Conservation (phyloP, 2,329 filamentous ascomycete species). For the Emydomyces testavorans region DNA sequence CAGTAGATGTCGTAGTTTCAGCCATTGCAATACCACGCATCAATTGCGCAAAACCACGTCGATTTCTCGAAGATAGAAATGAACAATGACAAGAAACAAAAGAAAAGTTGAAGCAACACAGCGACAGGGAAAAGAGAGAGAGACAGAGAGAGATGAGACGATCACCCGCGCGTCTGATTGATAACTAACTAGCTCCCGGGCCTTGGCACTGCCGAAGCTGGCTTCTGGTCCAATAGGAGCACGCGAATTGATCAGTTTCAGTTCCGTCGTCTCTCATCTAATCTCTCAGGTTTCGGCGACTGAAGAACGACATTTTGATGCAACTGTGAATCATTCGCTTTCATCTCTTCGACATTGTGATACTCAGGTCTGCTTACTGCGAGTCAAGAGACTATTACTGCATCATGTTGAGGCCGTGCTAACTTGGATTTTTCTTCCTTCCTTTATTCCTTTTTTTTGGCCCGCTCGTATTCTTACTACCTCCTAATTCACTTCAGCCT, state of each 20-base stretch:
- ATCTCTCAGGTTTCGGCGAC: conserved; percentile 7
- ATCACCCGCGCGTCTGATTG: background rate
- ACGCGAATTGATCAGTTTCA: background rate
- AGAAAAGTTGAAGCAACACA: background rate
- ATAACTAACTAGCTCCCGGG: background rate
- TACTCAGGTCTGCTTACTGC: background rate
- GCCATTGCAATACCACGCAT: conserved; percentile 16
- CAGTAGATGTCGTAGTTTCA: conserved; percentile 19
- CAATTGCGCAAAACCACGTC: background rate
- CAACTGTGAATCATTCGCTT: no score
- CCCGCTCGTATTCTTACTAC: background rate
- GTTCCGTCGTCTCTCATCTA: background rate
- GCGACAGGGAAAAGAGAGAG: background rate
- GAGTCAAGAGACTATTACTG: background rate
- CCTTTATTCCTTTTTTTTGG: background rate
- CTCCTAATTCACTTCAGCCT: background rate
- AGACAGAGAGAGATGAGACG: background rate
- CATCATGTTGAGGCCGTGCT: background rate
- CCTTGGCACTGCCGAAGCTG: conserved; percentile 1
- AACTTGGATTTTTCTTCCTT: background rate
- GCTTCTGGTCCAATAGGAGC: background rate
- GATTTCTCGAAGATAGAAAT: no score
- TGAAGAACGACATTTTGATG: no score
- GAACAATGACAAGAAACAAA: background rate
- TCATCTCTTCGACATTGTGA: background rate